Evolutionary conservation across 805 yeast genomes (phyloP), one percentile per base, ranked within the genome.

Genomic region (Middelhovenomyces tepae): DNA sequence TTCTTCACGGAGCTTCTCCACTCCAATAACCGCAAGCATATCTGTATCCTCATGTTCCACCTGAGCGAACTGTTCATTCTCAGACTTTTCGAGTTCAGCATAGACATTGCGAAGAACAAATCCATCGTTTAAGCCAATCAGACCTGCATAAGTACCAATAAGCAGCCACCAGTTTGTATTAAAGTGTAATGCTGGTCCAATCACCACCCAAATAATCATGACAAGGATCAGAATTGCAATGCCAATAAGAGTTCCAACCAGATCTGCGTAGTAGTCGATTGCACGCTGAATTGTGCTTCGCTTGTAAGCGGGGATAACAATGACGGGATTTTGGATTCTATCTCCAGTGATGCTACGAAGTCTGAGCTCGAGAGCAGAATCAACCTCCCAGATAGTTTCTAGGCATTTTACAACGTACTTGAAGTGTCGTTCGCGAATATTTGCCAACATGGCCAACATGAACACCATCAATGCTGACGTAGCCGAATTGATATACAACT

Each of bases 61-160:
- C 5, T 33, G 36, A 2, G 32, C 39, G 28, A 56, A 58, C 27
- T 56, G 18, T 8, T 20, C 22, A 9, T 48, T 40, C 22, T 43
- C 47, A 22, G n/a, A n/a, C n/a, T n/a, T n/a, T n/a, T n/a, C n/a
- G n/a, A n/a, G n/a, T n/a, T n/a, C n/a, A n/a, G n/a, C n/a, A 27
- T 57, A 63, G 11, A 56, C 60, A 34, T 62, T 56, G 44, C 70
- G 51, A 22, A 64, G 45, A 22, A 57, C 60, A 39, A 60, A 65
- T 2, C 69, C 67, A 39, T 64, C 69, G 28, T 59, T 33, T 39
- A 62, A 64, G 1, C 69, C 69, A 25, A 64, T 50, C 15, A 64
- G 48, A 13, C 70, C 70, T 0, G 69, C 60, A 38, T 65, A 64
- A 2, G 70, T 63, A 29, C 70, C 70, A 39, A 62, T 64, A 25